A percentile compares a stretch with the other conserved stretches of the same genome.
Evolutionary conservation across 2,329 filamentous ascomycete genomes (phyloP).

Genomic region (Fusarium tricinctum): DNA sequence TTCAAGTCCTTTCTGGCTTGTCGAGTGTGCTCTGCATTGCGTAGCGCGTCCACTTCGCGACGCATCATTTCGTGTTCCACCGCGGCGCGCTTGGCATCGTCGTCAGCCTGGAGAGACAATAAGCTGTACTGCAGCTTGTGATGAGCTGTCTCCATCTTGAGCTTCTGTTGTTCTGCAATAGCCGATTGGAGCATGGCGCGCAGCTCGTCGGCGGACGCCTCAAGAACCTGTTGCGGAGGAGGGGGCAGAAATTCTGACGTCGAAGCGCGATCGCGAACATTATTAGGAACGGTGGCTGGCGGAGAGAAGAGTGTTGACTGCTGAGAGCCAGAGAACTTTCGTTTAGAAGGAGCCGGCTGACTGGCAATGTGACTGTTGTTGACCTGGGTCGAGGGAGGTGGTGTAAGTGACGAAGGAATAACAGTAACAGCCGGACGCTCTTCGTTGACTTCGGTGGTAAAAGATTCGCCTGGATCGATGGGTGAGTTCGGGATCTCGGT

Average conservation of each 20-base stretch:
- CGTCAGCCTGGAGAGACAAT: conserved; percentile 84
- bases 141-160: conserved; percentile 88
- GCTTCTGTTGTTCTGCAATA: conserved; percentile 68
- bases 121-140: conserved; percentile 92
- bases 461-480: conserved; percentile 62
- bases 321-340: conserved; percentile 59
- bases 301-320: conserved; percentile 67
- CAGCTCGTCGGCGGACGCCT: conserved; percentile 69
- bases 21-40: conserved; percentile 77
- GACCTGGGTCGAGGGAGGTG: conserved; percentile 68
- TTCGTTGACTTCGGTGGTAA: conserved; percentile 66
- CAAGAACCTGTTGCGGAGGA: conserved; percentile 63
- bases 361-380: conserved; percentile 52
- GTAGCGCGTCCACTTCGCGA: conserved; percentile 86
- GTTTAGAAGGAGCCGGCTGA: conserved; percentile 45
- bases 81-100: conserved; percentile 86
- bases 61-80: conserved; percentile 95
- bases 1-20: conserved; percentile 70
- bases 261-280: conserved; percentile 51
- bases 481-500: conserved; percentile 70
- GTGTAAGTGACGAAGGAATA: conserved; percentile 71
- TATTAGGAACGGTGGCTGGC: conserved; percentile 62
- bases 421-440: conserved; percentile 60
- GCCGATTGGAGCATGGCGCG: conserved; percentile 68
- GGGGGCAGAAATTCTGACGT: conserved; percentile 63